Evolutionary conservation across 768 basidiomycete species (phyloP), one percentile per base, ranked within the genome.

Genomic region (Termitomyces sp.): DNA sequence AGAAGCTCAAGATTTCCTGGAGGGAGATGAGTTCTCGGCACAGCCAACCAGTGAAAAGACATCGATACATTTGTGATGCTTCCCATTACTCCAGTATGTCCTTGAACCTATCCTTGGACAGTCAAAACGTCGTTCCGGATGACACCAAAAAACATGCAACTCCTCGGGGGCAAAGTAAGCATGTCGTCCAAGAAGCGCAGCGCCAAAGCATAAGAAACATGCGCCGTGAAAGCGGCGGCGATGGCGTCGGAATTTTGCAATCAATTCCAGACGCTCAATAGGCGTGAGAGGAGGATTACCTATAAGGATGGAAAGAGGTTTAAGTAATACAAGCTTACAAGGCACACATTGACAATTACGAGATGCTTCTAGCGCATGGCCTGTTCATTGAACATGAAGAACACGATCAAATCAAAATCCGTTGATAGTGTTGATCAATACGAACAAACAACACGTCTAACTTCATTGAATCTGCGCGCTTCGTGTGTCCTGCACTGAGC

Each of bases 361-460:
- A 38, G 18, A 16, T 40, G 36, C 59, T 63, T 60, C 62, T 63
- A 63, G 62, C 52, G 47, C 36, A 36, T 52, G 56, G 33, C 48
- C 56, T 60, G 55, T 59, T 59, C 50, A 38, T 58, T 58, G 40
- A 61, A 47, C 35, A 41, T 40, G 23, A 18, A 10, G 23, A 51
- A 47, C 23, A 55, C 48, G 13, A 7, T 20, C 14, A 4, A 26
- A 30, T 28, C 26, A 48, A 36, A 47, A 51, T 12, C 49, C 5
- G 38, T 50, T 16, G 55, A 52, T 35, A 54, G 57, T 50, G 30
- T 28, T 9, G 32, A 44, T 49, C 13, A 60, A 60, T 53, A 63
- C 18, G 43, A 30, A 46, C 56, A 63, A 60, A 63, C 30, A 63
- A 63, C 62, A 60, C 62, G 62, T 63, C 58, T 32, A 46, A 28